These are phyloP conservation scores for Sugiyamaella marilandica DNA, from an alignment of 805 yeast species.

Conservation along the genomic window DNA sequence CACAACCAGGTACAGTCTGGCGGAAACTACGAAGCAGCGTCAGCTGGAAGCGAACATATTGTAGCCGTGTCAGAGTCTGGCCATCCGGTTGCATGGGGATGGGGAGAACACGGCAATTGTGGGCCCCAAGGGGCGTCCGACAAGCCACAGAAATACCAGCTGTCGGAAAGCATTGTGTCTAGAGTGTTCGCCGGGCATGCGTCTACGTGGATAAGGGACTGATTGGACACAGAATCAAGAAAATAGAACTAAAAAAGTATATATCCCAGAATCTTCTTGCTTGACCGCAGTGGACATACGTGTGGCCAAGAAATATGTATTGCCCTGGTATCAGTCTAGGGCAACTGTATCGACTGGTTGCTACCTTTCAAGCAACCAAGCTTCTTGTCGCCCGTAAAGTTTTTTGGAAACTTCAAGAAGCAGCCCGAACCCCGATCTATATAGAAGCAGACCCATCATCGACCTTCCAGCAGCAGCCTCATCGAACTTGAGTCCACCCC, in stretches of 20 bases:
- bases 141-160: neutral
- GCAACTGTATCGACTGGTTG: slow-evolving; percentile 18
- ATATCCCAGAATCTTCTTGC: slow-evolving; percentile 26
- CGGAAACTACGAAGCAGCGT: slow-evolving; percentile 20
- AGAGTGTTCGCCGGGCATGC: slow-evolving; percentile 22
- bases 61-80: slow-evolving; percentile 31
- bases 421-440: neutral
- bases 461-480: too few relatives aligned
- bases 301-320: slow-evolving; percentile 24
- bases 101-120: slow-evolving; percentile 99
- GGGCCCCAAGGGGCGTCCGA: slow-evolving; percentile 38
- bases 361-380: slow-evolving; percentile 1
- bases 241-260: slow-evolving; percentile 1
- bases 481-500: too few relatives aligned
- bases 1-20: slow-evolving; percentile 58
- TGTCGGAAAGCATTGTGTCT: neutral
- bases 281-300: slow-evolving; percentile 18
- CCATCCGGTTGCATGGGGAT: slow-evolving; percentile 71
- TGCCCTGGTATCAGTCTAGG: slow-evolving; percentile 23
- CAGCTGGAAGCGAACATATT: slow-evolving; percentile 87
- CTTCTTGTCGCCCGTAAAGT: neutral
- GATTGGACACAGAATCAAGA: too few relatives aligned
- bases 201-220: slow-evolving; percentile 16
- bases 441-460: too few relatives aligned
- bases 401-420: neutral